These are phyloP conservation scores for Penicillium cosmopolitanum DNA, from an alignment of 495 filamentous ascomycete species.

Conservation along the genomic window DNA sequence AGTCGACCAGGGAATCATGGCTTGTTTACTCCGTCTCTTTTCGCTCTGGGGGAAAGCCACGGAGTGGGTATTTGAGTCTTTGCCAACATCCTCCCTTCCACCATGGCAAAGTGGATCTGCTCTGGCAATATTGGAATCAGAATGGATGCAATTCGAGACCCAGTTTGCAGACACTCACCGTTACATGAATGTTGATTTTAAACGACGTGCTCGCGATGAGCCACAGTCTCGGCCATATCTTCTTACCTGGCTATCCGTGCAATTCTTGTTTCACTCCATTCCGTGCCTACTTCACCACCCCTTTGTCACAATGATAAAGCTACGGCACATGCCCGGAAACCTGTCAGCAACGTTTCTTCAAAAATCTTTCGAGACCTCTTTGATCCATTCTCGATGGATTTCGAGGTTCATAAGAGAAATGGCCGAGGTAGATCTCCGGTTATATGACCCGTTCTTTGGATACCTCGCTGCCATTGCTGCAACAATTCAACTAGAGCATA, in stretches of 20 bases:
- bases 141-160: conserved; percentile 38
- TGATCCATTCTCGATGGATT: conserved; percentile 37
- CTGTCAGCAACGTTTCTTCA: conserved; percentile 35
- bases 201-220: conserved; percentile 29
- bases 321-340: conserved; percentile 32
- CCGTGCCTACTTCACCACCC: conserved; percentile 35
- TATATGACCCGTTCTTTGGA: conserved; percentile 33
- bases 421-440: conserved; percentile 21
- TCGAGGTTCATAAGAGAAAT: conserved; percentile 34
- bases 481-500: conserved; percentile 35
- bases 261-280: conserved; percentile 36
- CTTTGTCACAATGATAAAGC: conserved; percentile 37
- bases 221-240: conserved; percentile 27
- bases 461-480: conserved; percentile 37
- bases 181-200: conserved; percentile 34
- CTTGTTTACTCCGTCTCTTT: conserved; percentile 29
- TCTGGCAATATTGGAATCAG: conserved; percentile 31
- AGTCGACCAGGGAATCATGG: conserved; percentile 29
- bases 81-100: conserved; percentile 18
- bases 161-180: conserved; percentile 34
- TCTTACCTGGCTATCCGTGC: conserved; percentile 33
- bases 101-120: conserved; percentile 36
- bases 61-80: conserved; percentile 33
- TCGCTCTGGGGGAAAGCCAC: conserved; percentile 35
- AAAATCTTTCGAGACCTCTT: conserved; percentile 36